Percentiles rank a stretch among this genome's conserved stretches.
Evolutionary conservation across 805 yeast genomes (phyloP).

Genomic region (Ogataea thermomethanolica): DNA sequence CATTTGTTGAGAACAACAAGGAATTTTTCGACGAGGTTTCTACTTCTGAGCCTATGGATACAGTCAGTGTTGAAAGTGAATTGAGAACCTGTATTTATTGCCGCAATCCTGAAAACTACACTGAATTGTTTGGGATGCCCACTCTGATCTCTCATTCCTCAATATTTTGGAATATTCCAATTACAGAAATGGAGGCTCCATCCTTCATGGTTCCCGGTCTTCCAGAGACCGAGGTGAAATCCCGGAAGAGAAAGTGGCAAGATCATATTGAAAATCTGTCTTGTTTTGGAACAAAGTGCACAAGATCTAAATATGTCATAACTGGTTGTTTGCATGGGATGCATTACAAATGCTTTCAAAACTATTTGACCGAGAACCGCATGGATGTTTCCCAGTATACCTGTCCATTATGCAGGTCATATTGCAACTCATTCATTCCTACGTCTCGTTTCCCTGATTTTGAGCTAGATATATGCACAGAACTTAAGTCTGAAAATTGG

Average conservation of each 20-base stretch:
- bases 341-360: slow-evolving; percentile 43
- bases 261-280: slow-evolving; percentile 26
- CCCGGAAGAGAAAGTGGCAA: slow-evolving; percentile 15
- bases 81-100: slow-evolving; percentile 52
- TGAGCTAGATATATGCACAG: slow-evolving; percentile 22
- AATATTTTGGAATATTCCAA: slow-evolving; percentile 47
- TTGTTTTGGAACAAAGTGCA: slow-evolving; percentile 30
- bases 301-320: slow-evolving; percentile 31
- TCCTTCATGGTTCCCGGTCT: slow-evolving; percentile 24
- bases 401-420: slow-evolving; percentile 51
- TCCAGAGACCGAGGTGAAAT: slow-evolving; percentile 3
- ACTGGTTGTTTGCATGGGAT: slow-evolving; percentile 52
- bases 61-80: slow-evolving; percentile 19
- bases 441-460: slow-evolving; percentile 32
- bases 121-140: slow-evolving; percentile 58
- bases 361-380: slow-evolving; percentile 27
- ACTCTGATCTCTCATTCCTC: slow-evolving; percentile 45
- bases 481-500: slow-evolving; percentile 16
- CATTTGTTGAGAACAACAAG: slow-evolving; percentile 41
- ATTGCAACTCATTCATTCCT: slow-evolving; percentile 45
- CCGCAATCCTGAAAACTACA: slow-evolving; percentile 46
- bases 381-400: slow-evolving; percentile 26
- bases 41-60: slow-evolving; percentile 16
- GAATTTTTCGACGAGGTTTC: slow-evolving; percentile 20
- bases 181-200: slow-evolving; percentile 29